Conservation (phyloP, 1,284 basidiomycete species). For the Pisolithus thermaeus region DNA sequence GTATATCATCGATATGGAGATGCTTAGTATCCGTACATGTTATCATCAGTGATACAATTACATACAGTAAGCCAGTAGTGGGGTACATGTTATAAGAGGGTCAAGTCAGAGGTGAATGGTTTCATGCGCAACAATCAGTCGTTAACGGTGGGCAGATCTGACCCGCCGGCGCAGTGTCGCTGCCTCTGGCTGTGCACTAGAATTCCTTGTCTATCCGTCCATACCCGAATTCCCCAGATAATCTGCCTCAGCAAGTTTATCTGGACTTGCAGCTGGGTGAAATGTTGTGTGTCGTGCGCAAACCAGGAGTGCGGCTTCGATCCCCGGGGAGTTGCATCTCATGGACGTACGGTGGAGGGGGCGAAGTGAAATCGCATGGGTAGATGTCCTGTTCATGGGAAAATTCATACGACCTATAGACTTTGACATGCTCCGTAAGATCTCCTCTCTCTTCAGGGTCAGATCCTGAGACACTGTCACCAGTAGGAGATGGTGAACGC, state of each 20-base stretch:
- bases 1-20: no score
- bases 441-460: neutral
- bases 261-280: neutral
- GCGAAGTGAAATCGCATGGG: neutral
- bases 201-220: no score
- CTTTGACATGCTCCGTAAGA: neutral
- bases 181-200: neutral
- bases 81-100: no score
- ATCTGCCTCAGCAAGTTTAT: no score
- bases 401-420: neutral
- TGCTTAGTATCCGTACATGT: no score
- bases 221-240: no score
- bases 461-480: neutral
- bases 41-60: no score
- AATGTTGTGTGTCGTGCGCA: neutral
- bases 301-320: no score
- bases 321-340: neutral
- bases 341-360: neutral
- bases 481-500: neutral
- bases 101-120: neutral
- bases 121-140: neutral
- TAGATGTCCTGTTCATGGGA: neutral
- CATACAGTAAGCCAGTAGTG: no score
- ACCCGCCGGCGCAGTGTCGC: neutral
- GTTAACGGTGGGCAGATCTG: neutral